These are phyloP conservation scores for Saxispiralis lemnorum DNA, from an alignment of 495 filamentous ascomycete genomes.

Conservation along the genomic window DNA sequence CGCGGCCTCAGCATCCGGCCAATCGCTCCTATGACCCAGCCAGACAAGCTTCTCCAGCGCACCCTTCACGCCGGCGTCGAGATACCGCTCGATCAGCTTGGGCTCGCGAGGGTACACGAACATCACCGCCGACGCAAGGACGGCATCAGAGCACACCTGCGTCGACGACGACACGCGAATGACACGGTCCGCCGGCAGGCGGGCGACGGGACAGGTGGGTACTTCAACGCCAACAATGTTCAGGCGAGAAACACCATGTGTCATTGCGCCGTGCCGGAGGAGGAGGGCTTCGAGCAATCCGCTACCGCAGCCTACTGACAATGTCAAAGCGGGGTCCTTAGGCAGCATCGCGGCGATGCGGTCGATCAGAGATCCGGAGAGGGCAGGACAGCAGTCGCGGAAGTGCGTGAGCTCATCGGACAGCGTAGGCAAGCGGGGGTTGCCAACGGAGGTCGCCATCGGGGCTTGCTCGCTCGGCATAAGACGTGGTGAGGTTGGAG, in stretches of 20 bases:
- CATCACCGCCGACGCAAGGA: conserved; percentile 30
- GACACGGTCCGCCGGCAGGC: conserved; percentile 28
- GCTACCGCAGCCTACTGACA: conserved; percentile 38
- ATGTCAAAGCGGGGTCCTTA: conserved; percentile 22
- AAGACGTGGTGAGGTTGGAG: too few relatives aligned
- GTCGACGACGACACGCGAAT: conserved; percentile 29
- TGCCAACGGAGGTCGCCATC: background rate
- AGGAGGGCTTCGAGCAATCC: conserved; percentile 37
- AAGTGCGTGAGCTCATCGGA: conserved; percentile 13
- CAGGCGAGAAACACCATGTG: conserved; percentile 2
- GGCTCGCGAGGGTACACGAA: conserved; percentile 40
- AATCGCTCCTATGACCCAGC: conserved; percentile 34
- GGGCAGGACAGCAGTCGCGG: conserved; percentile 32
- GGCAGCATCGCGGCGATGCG: conserved; percentile 27
- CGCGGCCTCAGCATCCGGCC: conserved; percentile 24
- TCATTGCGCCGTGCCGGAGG: conserved; percentile 2
- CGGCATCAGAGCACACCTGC: conserved; percentile 21
- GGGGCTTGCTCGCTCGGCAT: background rate
- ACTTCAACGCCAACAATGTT: conserved; percentile 33
- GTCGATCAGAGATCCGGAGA: conserved; percentile 29
- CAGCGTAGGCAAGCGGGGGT: background rate
- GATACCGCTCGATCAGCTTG: conserved; percentile 29
- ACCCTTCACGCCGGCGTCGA: conserved; percentile 19
- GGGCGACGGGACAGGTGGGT: conserved; percentile 26
- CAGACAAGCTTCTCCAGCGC: conserved; percentile 29